Base-by-base conservation (phyloP, 768 basidiomycete species). In the Asterophora parasitica region DNA sequence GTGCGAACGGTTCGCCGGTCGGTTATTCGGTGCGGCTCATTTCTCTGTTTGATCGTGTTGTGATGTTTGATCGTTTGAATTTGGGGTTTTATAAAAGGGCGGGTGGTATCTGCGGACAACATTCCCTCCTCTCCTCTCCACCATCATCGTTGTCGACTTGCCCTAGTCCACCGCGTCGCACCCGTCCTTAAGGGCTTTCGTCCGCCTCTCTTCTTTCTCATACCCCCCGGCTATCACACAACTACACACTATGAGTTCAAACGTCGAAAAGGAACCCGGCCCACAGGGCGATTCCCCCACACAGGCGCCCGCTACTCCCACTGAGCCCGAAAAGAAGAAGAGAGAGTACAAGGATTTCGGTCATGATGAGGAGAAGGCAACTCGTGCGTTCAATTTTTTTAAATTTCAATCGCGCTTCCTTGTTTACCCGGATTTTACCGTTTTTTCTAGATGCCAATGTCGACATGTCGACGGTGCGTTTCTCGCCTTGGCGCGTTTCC, bases 331-430 rank as follows among this genome's bases (percentile, higher is more conserved):
- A 63, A 72, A 74, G 63, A 83, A 68, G 64, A 86, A 88, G 73
- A 77, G 88, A 71, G 85, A 88, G 72, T 92, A 92, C 74, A 92
- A 87, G 75, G 89, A 90, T 35, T 87, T 90, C 49, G 79, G 78
- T 49, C 83, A 91, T 61, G 86, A 88, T 2, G 71, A 82, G 41
- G 75, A 81, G 44, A 78, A 79, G 56, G 68, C 83, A 35, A 78
- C 82, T 47, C 84, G 88, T 89, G 61, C 41, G 86, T 75, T 16
- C n/a, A n/a, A n/a, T 63, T 47, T 48, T 43, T 23, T 41, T 43
- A 26, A 16, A 19, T 49, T 48, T 39, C 8, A 31, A 31, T 31
- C 30, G 30, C 45, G 9, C 23, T 27, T 30, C 41, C 28, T 55
- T 47, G 49, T 48, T 57, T 37, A 52, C 36, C 51, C 48, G 43